phyloP scores from a whole-genome alignment of 2,329 filamentous ascomycete species.

The Amauroascus niger region DNA sequence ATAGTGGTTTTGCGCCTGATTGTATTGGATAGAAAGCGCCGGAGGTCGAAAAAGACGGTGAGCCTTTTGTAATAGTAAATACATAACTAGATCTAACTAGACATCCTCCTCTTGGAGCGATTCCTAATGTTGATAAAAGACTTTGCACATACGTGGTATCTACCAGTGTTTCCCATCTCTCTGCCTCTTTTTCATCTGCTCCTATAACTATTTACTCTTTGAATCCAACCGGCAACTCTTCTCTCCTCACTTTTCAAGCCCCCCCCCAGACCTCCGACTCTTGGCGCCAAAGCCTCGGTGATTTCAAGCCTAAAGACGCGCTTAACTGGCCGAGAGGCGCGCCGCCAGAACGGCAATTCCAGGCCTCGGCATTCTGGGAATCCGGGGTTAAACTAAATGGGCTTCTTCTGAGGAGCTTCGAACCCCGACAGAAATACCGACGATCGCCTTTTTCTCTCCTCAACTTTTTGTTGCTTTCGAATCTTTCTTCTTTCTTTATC shows the following conservation, averaged over 20 bases:
- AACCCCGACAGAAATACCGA: slow-evolving; percentile 3
- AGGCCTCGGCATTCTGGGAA: slow-evolving; percentile 7
- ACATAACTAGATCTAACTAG: background rate
- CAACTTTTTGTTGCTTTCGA: background rate
- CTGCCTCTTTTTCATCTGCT: too few species aligned
- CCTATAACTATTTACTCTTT: too few species aligned
- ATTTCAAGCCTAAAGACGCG: background rate
- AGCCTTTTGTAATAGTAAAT: slow-evolving; percentile 6
- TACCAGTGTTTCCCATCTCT: background rate
- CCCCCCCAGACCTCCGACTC: background rate
- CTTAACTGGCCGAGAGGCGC: background rate
- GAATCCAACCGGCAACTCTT: background rate
- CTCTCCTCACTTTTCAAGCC: background rate
- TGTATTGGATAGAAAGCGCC: slow-evolving; percentile 30
- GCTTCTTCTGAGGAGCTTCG: background rate
- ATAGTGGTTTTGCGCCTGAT: slow-evolving; percentile 48
- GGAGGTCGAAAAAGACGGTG: too few species aligned
- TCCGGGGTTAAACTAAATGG: slow-evolving; percentile 1
- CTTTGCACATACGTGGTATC: background rate
- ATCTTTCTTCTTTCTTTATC: background rate
- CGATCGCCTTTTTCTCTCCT: too few species aligned
- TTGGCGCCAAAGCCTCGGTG: slow-evolving; percentile 5
- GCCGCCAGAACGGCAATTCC: background rate
- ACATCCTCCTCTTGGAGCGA: background rate
- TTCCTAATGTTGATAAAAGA: background rate